Evolutionary conservation across 257 asterid species (phyloP), one percentile per base, ranked within the genome.

Genomic region (Misopates orontium): DNA sequence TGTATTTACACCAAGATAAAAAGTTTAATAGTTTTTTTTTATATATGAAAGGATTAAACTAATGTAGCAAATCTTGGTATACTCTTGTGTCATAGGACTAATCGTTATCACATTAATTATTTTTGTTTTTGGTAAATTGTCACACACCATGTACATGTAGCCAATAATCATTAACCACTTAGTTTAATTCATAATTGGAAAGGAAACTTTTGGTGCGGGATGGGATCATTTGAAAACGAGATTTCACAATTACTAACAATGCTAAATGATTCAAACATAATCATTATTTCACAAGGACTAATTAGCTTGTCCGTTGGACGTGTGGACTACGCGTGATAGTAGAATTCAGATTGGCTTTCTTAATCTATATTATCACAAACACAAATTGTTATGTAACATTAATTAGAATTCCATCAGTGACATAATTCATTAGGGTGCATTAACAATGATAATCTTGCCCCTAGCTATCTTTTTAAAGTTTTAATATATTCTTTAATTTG

Each of bases 401-500:
- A 51, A 48, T 28, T 24, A 17, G 10, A 31, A 50, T 56, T 54
- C 22, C 50, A 55, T 22, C 13, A 31, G 0, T 20, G 61, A 20
- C 66, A 66, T 70, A 66, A 73, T 74, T 71, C 62, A 73, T 74
- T 71, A 74, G 44, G 60, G 62, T 59, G 67, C 66, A 57, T 24
- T 71, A 31, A 74, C 59, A 72, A 71, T 63, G 13, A 55, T 44
- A 23, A 28, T 23, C 49, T 12, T 13, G 2, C 44, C n/a, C 25
- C 31, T 32, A n/a, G n/a, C n/a, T n/a, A 59, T 36, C 42, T 10
- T 36, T 8, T 5, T 36, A 3, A 36, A 36, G 42, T 36, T 36
- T 36, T 36, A 36, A 36, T 28, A 52, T 52, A 65, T 70, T 65
- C 71, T n/a, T 13, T n/a, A n/a, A n/a, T 57, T 64, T 72, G 79